Percentiles rank a stretch among this genome's conserved stretches.
Conservation (phyloP, 352 stramenopile species). For the Phytopythium aichiense region DNA sequence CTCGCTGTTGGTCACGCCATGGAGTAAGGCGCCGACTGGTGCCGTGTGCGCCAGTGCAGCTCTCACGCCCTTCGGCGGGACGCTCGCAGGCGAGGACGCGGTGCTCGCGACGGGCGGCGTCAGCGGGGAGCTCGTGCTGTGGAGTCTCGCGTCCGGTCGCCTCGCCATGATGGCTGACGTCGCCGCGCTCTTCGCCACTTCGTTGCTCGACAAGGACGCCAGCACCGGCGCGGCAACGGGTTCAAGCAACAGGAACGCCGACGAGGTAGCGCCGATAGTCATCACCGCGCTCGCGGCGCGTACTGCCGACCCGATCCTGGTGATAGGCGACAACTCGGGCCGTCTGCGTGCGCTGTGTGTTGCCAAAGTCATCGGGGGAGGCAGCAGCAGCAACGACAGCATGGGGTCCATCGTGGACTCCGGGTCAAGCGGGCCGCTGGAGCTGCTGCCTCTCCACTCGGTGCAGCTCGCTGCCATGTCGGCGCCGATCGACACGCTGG, state of each 20-base stretch:
- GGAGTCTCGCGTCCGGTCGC: slow-evolving; percentile 44
- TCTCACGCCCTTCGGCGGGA: slow-evolving; percentile 54
- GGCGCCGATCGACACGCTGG: slow-evolving; percentile 44
- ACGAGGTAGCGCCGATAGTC: slow-evolving; percentile 11
- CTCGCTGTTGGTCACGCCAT: slow-evolving; percentile 34
- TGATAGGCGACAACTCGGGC: slow-evolving; percentile 56
- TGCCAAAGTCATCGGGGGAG: slow-evolving; percentile 42
- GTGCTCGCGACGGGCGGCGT: slow-evolving; percentile 50
- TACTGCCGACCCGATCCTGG: slow-evolving; percentile 47
- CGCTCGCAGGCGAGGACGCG: slow-evolving; percentile 28
- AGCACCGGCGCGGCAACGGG: neutral
- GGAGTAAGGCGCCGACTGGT: slow-evolving; percentile 47
- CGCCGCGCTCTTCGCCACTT: slow-evolving; percentile 27
- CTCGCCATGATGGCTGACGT: slow-evolving; percentile 36
- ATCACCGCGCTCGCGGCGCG: slow-evolving; percentile 48
- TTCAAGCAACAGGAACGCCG: slow-evolving; percentile 2
- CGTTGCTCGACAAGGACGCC: slow-evolving; percentile 4
- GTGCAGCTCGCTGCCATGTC: slow-evolving; percentile 31
- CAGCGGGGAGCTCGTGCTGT: slow-evolving; percentile 44
- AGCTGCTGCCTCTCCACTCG: slow-evolving; percentile 64
- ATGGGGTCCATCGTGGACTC: neutral
- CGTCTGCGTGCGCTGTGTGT: slow-evolving; percentile 54
- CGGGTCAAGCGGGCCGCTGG: slow-evolving; percentile 21
- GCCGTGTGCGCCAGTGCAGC: slow-evolving; percentile 35
- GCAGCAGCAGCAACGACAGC: slow-evolving; percentile 2